Conservation (phyloP, 2,329 filamentous ascomycete species). For the Parascedosporium putredinis region DNA sequence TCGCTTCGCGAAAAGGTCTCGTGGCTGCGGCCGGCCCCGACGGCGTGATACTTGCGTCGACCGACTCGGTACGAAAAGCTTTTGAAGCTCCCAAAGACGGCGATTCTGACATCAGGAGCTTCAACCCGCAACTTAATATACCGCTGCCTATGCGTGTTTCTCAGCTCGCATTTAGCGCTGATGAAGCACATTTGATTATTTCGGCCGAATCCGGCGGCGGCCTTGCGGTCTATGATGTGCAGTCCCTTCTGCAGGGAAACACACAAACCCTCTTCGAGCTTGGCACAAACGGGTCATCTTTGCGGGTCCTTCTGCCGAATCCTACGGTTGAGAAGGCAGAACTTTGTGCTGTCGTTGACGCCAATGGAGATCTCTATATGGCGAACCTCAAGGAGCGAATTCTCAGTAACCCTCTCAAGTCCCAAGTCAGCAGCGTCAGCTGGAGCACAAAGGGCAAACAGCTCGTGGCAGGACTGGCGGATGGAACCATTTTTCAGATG, state of each 20-base stretch:
- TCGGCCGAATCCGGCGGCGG: slow-evolving; percentile 74
- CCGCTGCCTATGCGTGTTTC: slow-evolving; percentile 66
- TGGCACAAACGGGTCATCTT: slow-evolving; percentile 59
- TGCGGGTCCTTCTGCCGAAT: slow-evolving; percentile 71
- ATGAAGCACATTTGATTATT: slow-evolving; percentile 74
- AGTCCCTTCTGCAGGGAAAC: slow-evolving; percentile 54
- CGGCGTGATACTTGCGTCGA: slow-evolving; percentile 63
- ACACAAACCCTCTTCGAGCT: slow-evolving; percentile 65
- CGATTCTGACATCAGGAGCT: slow-evolving; percentile 57
- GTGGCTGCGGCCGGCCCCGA: slow-evolving; percentile 83
- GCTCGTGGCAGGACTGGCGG: slow-evolving; percentile 70
- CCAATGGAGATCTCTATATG: slow-evolving; percentile 70
- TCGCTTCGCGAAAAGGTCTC: slow-evolving; percentile 70
- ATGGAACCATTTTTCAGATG: slow-evolving; percentile 76
- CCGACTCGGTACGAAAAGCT: slow-evolving; percentile 65
- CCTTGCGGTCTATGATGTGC: slow-evolving; percentile 71
- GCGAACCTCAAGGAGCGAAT: slow-evolving; percentile 64
- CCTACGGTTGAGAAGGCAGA: slow-evolving; percentile 63
- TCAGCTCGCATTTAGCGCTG: slow-evolving; percentile 83
- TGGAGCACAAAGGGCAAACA: slow-evolving; percentile 96
- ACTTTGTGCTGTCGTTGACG: slow-evolving; percentile 71
- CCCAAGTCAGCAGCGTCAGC: slow-evolving; percentile 69
- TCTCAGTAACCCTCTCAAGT: slow-evolving; percentile 55
- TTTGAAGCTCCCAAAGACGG: slow-evolving; percentile 51
- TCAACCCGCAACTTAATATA: slow-evolving; percentile 64